Evolutionary conservation across 148 eudicot genomes (phyloP).

Genomic region (Fagopyrum homotropicum): DNA sequence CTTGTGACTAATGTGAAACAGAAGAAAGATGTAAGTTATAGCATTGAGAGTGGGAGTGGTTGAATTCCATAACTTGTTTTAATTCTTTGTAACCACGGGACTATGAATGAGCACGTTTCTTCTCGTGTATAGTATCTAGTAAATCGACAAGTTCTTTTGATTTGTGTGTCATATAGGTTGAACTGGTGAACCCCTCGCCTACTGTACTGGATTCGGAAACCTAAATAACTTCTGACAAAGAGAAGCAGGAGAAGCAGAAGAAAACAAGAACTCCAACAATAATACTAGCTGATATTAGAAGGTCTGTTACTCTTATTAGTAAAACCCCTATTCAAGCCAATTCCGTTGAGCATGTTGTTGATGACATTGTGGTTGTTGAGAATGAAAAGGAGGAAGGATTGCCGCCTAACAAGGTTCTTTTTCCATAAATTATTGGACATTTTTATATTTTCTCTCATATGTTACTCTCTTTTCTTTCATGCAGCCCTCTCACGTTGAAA

Average conservation of each 20-base stretch:
- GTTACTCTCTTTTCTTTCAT: not conserved
- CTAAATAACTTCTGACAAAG: not conserved
- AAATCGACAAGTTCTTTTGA: not conserved
- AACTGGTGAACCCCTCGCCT: not conserved
- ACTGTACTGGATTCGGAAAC: not conserved
- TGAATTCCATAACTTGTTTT: not conserved
- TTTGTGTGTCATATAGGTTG: not conserved
- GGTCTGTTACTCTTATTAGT: constrained; percentile 36
- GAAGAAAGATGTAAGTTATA: not conserved
- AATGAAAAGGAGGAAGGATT: constrained; percentile 28
- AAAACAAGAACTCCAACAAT: constrained; percentile 8
- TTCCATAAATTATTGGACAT: not conserved
- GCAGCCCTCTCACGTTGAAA: constrained; percentile 6
- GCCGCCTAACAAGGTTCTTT: constrained; percentile 10
- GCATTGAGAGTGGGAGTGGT: not conserved
- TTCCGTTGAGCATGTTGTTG: constrained; percentile 20
- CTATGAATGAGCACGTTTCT: not conserved
- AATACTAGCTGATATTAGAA: constrained; percentile 22
- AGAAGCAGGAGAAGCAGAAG: too few species aligned
- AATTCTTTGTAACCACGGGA: not conserved
- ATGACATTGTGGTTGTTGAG: constrained; percentile 25
- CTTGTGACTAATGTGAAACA: not conserved
- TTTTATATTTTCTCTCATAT: too few species aligned
- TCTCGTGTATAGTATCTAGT: not conserved
- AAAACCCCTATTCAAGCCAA: constrained; percentile 9